Evolutionary conservation across 148 eudicot species (phyloP).

Genomic region (Drosera capensis): DNA sequence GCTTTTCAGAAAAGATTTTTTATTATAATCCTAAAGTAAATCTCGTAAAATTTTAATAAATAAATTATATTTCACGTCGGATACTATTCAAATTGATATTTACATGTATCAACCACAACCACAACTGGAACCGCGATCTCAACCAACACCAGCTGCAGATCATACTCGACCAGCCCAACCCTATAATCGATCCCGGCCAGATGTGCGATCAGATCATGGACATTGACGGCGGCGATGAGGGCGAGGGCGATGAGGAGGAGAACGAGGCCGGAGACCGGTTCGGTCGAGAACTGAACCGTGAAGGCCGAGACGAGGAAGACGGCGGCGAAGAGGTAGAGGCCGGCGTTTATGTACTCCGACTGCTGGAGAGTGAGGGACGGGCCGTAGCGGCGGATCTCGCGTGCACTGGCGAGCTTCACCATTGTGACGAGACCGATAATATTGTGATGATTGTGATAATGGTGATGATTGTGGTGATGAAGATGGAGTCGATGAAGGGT

Average conservation of each 20-base stretch:
- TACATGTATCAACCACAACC: neutral
- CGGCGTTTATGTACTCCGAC: slow-evolving; percentile 70
- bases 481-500: no score
- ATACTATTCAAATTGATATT: neutral
- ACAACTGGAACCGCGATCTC: slow-evolving; percentile 56
- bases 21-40: neutral
- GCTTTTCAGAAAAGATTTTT: neutral
- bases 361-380: slow-evolving; percentile 31
- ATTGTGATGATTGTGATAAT: no score
- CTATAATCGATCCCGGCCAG: slow-evolving; percentile 51
- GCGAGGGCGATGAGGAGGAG: slow-evolving; percentile 31
- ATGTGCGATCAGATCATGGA: slow-evolving; percentile 69
- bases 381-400: slow-evolving; percentile 61
- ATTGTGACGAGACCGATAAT: no score
- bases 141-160: slow-evolving; percentile 55
- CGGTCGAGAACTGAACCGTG: slow-evolving; percentile 32
- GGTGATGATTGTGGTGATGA: no score
- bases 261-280: slow-evolving; percentile 47
- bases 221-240: slow-evolving; percentile 27
- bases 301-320: slow-evolving; percentile 38
- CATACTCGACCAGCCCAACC: slow-evolving; percentile 33
- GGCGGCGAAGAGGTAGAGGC: slow-evolving; percentile 48
- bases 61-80: slow-evolving; percentile 8
- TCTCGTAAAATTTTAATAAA: neutral
- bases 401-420: slow-evolving; percentile 82